A percentile compares a stretch with the other conserved stretches of the same genome.
Conservation (phyloP, 306 rosid species). For the Vigna radiata region DNA sequence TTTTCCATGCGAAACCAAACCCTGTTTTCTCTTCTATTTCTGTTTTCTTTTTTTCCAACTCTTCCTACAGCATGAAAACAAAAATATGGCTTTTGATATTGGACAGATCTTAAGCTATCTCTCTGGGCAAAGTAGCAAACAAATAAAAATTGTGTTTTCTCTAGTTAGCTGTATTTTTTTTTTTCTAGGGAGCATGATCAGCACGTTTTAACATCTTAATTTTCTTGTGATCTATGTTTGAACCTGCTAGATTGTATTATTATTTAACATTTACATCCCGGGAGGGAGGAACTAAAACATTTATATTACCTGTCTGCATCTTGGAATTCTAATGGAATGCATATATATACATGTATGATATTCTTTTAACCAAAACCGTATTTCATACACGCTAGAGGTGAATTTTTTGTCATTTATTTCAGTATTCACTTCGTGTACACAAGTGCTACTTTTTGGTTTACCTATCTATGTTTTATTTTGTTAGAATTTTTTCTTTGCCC, state of each 20-base stretch:
- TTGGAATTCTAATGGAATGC: neutral
- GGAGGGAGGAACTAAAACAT: conserved; percentile 21
- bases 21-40: conserved; percentile 14
- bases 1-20: conserved; percentile 32
- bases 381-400: conserved; percentile 6
- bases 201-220: conserved; percentile 18
- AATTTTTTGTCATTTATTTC: conserved; percentile 31
- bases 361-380: neutral
- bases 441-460: conserved; percentile 18
- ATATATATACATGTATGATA: conserved; percentile 10
- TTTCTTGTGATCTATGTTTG: conserved; percentile 7
- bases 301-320: conserved; percentile 18
- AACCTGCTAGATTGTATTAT: conserved; percentile 19
- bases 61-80: conserved; percentile 29
- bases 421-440: neutral
- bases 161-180: conserved; percentile 2
- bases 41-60: neutral
- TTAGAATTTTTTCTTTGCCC: conserved; percentile 18
- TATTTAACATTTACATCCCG: conserved; percentile 13
- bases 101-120: conserved; percentile 3
- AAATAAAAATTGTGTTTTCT: conserved; percentile 1
- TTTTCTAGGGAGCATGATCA: neutral
- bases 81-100: conserved; percentile 16
- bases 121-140: conserved; percentile 8
- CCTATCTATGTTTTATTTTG: conserved; percentile 16